Evolutionary conservation across 805 yeast species (phyloP).

Genomic region (Jamesozyma rosinii): DNA sequence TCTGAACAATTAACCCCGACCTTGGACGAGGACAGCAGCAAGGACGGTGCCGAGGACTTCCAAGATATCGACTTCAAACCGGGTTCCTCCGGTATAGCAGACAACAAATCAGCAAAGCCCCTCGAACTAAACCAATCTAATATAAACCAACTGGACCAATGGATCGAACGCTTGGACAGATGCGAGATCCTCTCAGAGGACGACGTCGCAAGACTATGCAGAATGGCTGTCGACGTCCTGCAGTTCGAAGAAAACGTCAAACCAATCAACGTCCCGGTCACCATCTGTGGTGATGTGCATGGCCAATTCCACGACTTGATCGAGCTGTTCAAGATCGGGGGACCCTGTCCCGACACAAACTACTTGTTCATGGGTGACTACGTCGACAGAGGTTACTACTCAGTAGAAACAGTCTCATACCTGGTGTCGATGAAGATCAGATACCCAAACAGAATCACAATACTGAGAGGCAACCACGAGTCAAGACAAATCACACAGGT

Average conservation of each 20-base stretch:
- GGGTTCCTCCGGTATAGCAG: constrained; percentile 33
- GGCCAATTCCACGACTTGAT: constrained; percentile 93
- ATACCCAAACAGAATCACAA: constrained; percentile 84
- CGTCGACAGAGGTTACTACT: constrained; percentile 73
- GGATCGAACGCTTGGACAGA: constrained; percentile 72
- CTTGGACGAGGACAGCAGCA: constrained; percentile 27
- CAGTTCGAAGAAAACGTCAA: constrained; percentile 91
- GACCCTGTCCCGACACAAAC: constrained; percentile 86
- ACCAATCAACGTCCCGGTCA: constrained; percentile 91
- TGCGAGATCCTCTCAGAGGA: constrained; percentile 78
- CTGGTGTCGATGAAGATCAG: constrained; percentile 87
- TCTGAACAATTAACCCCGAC: constrained; percentile 31
- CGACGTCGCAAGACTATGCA: constrained; percentile 71
- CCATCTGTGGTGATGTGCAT: constrained; percentile 94
- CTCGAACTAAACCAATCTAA: constrained; percentile 35
- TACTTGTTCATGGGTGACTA: constrained; percentile 87
- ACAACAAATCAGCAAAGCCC: constrained; percentile 33
- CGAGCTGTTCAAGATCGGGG: constrained; percentile 89
- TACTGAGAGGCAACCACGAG: constrained; percentile 90
- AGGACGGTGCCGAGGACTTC: constrained; percentile 21
- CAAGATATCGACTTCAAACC: constrained; percentile 23
- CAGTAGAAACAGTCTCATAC: constrained; percentile 85
- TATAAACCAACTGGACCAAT: constrained; percentile 67
- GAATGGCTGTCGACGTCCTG: constrained; percentile 83
- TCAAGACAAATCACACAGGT: constrained; percentile 94